phyloP scores from a whole-genome alignment of 2,329 filamentous ascomycete species.

The Shiraia sp. region DNA sequence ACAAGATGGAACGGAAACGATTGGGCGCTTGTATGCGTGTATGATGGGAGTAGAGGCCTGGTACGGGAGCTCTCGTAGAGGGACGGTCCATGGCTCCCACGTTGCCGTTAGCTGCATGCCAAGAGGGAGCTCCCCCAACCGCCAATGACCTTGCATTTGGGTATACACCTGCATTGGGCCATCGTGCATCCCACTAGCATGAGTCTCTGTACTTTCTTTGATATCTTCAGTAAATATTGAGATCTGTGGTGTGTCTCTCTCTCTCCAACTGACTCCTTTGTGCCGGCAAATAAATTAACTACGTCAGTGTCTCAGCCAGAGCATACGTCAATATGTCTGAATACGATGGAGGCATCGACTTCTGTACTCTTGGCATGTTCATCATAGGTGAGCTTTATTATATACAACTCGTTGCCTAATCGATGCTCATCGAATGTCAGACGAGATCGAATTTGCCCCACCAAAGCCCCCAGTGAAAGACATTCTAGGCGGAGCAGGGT shows the following conservation, averaged over 20 bases:
- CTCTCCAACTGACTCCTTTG: no score
- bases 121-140: slow-evolving; percentile 7
- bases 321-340: slow-evolving; percentile 9
- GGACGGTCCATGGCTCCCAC: slow-evolving; percentile 5
- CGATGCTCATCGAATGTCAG: slow-evolving; percentile 51
- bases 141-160: slow-evolving; percentile 1
- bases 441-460: slow-evolving; percentile 86
- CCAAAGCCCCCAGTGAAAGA: slow-evolving; percentile 70
- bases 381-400: slow-evolving; percentile 56
- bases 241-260: no score
- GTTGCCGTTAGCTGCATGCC: slow-evolving; percentile 18
- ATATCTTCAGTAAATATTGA: no score
- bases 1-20: neutral
- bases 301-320: no score
- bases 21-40: neutral
- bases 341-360: slow-evolving; percentile 49
- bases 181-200: no score
- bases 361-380: slow-evolving; percentile 66
- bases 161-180: no score
- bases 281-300: no score
- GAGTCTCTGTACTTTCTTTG: no score
- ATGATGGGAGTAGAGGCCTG: slow-evolving; percentile 1
- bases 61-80: neutral
- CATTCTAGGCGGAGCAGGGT: slow-evolving; percentile 85
- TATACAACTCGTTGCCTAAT: neutral